These are phyloP conservation scores for Zygnema circumcarinatum DNA, from an alignment of 139 green algal genomes.

Conservation along the genomic window DNA sequence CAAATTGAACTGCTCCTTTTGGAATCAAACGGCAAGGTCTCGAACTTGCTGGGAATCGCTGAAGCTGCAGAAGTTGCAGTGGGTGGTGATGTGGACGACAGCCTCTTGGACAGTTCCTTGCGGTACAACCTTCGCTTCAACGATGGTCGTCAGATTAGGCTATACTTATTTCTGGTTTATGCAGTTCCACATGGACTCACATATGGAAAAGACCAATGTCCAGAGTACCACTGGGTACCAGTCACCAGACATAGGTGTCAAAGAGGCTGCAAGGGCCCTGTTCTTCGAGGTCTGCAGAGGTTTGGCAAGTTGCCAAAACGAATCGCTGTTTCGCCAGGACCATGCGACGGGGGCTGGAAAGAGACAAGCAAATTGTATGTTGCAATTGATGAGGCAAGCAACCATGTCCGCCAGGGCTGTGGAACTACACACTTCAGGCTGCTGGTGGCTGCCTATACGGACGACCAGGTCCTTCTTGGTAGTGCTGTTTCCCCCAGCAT, in stretches of 20 bases:
- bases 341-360: slow-evolving; percentile 58
- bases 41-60: neutral
- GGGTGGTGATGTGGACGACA: neutral
- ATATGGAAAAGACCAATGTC: neutral
- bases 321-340: neutral
- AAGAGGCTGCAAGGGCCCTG: slow-evolving; percentile 68
- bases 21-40: neutral
- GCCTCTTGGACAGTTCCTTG: slow-evolving; percentile 59
- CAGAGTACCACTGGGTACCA: slow-evolving; percentile 51
- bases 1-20: slow-evolving; percentile 62
- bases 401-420: slow-evolving; percentile 63
- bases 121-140: slow-evolving; percentile 65
- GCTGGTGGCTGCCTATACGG: slow-evolving; percentile 38
- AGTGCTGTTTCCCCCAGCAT: slow-evolving; percentile 65
- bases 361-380: slow-evolving; percentile 71
- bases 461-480: slow-evolving; percentile 54
- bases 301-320: slow-evolving; percentile 70
- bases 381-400: slow-evolving; percentile 74
- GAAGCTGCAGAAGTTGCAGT: slow-evolving; percentile 21
- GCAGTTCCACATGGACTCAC: slow-evolving; percentile 37
- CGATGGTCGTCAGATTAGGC: slow-evolving; percentile 56
- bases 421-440: slow-evolving; percentile 37
- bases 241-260: slow-evolving; percentile 63
- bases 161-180: slow-evolving; percentile 67
- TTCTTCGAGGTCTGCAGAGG: slow-evolving; percentile 73